phyloP scores from a whole-genome alignment of 495 filamentous ascomycete genomes.

The Aspergillus campestris region DNA sequence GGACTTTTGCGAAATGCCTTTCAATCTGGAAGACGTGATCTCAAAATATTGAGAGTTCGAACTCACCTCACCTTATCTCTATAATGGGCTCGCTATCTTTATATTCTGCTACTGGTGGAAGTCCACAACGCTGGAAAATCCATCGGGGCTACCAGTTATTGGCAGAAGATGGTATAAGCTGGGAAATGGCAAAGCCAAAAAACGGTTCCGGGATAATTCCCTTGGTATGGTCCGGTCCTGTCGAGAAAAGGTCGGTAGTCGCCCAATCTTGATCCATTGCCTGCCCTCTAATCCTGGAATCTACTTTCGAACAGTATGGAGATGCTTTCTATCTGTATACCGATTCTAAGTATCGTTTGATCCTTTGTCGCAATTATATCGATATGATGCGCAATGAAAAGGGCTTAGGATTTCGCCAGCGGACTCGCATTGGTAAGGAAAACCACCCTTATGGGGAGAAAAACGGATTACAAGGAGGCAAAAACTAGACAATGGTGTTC shows the following conservation, averaged over 20 bases:
- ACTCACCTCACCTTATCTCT: too few species aligned
- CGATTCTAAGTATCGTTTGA: slow-evolving; percentile 4
- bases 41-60: too few species aligned
- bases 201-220: slow-evolving; percentile 2
- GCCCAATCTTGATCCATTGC: neutral
- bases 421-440: neutral
- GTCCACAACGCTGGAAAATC: neutral
- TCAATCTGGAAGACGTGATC: too few species aligned
- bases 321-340: slow-evolving; percentile 6
- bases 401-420: neutral
- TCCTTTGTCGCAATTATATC: slow-evolving; percentile 2
- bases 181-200: slow-evolving; percentile 1
- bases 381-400: slow-evolving; percentile 6
- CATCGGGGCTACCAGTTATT: slow-evolving; percentile 5
- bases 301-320: neutral
- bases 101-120: too few species aligned
- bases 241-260: neutral
- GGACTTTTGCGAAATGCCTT: too few species aligned
- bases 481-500: neutral
- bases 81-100: too few species aligned
- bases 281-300: neutral
- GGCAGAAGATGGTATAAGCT: slow-evolving; percentile 5
- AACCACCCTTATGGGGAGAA: neutral
- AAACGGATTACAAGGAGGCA: neutral
- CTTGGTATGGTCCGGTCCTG: neutral